Base-by-base conservation (phyloP, 805 yeast species). In the Spencermartinsiella europaea region DNA sequence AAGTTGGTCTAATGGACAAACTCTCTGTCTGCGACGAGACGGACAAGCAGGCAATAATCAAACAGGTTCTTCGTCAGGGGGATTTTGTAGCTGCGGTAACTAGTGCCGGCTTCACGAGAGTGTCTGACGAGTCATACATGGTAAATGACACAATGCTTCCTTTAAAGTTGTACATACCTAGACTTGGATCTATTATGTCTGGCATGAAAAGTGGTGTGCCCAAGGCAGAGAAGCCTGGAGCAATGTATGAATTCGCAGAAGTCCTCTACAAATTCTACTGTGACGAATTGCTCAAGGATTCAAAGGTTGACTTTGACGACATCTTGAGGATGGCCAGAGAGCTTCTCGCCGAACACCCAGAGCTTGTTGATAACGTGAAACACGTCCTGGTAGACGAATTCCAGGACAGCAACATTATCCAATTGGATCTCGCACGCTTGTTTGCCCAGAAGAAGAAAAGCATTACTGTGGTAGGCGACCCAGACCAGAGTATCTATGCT, bases 311-410 rank as follows among this genome's bases (percentile, higher is more conserved):
- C 64, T 91, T 88, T 63, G 97, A 91, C 61, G 96, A 89, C 60
- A 71, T 93, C 44, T 67, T 93, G 25, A 58, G 86, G 37, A 64
- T 69, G 37, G 74, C 88, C 19, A 67, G 70, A 49, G 63, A 67
- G 14, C 66, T 90, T 8, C 59, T 90, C 12, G 50, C 66, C 0
- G 53, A 63, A 25, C 57, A 59, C 34, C 73, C 74, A 28, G 67
- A 75, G 0, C 74, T 79, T 21, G 64, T 81, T 21, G 68, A 69
- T 2, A 65, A 69, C 42, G 65, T 84, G 2, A 69, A 77, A 51
- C 93, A 88, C 57, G 88, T 89, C 0, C 68, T 91, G 16, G 87
- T 93, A 4, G 99, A 91, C 66, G 99, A 91, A 65, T 91, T 89
- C 58, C 98, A 91, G 66, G 99, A 93, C 57, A 89, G 97, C 0